A percentile compares a stretch with the other conserved stretches of the same genome.
Evolutionary conservation across 2,329 filamentous ascomycete genomes (phyloP).

Genomic region (Ceratocystis lukuohia): DNA sequence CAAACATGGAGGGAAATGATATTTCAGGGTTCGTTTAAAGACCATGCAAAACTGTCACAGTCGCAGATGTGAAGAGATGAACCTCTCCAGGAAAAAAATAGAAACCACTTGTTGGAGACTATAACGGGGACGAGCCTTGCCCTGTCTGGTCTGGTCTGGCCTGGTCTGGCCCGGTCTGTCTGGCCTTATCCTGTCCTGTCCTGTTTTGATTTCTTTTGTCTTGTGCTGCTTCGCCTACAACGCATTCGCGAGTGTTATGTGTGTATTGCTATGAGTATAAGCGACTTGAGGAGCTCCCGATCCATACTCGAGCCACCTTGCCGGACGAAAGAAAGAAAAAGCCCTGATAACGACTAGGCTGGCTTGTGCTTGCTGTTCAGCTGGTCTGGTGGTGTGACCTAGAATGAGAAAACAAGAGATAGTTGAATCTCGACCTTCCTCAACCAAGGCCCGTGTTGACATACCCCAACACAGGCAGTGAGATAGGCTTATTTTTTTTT

Average conservation of each 20-base stretch:
- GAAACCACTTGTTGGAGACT: neutral
- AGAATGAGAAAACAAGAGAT: neutral
- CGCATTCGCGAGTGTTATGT: too few relatives aligned
- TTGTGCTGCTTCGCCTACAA: too few relatives aligned
- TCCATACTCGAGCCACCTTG: too few relatives aligned
- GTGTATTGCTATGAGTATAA: too few relatives aligned
- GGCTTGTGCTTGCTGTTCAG: slow-evolving; percentile 2
- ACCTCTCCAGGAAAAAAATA: neutral
- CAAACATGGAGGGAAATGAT: neutral
- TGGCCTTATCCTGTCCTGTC: too few relatives aligned
- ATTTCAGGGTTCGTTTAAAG: slow-evolving; percentile 2
- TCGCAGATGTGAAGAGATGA: slow-evolving; percentile 6
- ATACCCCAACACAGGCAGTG: neutral
- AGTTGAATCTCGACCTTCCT: neutral
- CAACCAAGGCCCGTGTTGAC: neutral
- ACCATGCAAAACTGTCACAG: slow-evolving; percentile 3
- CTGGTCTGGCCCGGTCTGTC: too few relatives aligned
- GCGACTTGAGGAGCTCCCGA: too few relatives aligned
- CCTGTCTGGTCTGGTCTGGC: too few relatives aligned
- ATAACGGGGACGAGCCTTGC: neutral
- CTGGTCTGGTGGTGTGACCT: neutral
- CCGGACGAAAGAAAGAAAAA: neutral
- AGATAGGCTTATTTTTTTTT: neutral
- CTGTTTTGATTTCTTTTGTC: too few relatives aligned
- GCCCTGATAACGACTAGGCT: neutral